A percentile compares a stretch with the other conserved stretches of the same genome.
Conservation (phyloP, 805 yeast genomes). For the Candida corydali region DNA sequence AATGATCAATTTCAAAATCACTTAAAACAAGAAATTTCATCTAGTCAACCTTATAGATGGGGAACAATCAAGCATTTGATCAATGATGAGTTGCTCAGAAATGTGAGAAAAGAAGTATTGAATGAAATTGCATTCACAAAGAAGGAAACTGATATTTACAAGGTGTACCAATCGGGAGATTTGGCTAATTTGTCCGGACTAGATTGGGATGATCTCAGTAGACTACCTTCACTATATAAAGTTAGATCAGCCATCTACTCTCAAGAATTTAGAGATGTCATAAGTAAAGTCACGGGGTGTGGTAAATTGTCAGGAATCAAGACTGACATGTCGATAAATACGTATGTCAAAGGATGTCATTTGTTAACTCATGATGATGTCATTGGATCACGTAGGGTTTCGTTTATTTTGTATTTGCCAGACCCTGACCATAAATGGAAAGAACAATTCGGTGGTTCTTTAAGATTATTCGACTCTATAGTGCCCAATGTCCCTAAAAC, state of each 20-base stretch:
- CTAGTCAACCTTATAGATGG: slow-evolving; percentile 82
- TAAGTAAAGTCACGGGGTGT: slow-evolving; percentile 74
- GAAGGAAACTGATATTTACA: slow-evolving; percentile 96
- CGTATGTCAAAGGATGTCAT: slow-evolving; percentile 91
- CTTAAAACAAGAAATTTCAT: slow-evolving; percentile 41
- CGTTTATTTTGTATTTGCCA: slow-evolving; percentile 88
- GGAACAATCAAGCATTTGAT: slow-evolving; percentile 75
- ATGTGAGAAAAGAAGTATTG: slow-evolving; percentile 82
- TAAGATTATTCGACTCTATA: slow-evolving; percentile 80
- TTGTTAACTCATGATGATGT: slow-evolving; percentile 95
- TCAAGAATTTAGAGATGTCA: slow-evolving; percentile 72
- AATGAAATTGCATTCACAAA: slow-evolving; percentile 82
- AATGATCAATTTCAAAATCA: slow-evolving; percentile 31
- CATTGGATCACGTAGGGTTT: slow-evolving; percentile 89
- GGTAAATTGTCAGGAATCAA: slow-evolving; percentile 88
- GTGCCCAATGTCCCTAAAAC: slow-evolving; percentile 87
- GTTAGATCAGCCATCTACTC: slow-evolving; percentile 87
- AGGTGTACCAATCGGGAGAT: slow-evolving; percentile 86
- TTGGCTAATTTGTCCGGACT: slow-evolving; percentile 88
- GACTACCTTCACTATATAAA: slow-evolving; percentile 72
- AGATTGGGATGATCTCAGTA: slow-evolving; percentile 65
- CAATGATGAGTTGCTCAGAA: slow-evolving; percentile 70
- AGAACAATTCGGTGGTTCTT: slow-evolving; percentile 88
- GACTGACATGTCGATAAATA: slow-evolving; percentile 89
- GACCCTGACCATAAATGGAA: slow-evolving; percentile 91